Base-by-base conservation (phyloP, 169 alveolate species). In the Eimeria falciformis region DNA sequence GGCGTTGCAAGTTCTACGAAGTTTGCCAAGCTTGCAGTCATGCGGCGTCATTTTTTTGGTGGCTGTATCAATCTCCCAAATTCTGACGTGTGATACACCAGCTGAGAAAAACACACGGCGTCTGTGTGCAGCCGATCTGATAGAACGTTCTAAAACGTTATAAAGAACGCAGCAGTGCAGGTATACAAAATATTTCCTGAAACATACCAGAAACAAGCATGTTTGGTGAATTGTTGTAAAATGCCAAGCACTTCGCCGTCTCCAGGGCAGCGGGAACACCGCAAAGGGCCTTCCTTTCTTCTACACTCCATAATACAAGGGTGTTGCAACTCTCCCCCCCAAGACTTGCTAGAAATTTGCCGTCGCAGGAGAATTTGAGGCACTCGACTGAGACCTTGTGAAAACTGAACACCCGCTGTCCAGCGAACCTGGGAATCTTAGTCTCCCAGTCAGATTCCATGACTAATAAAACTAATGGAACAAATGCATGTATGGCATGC, bases 311-410 rank as follows among this genome's bases (percentile, higher is more conserved):
- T 50, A 98, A 93, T 5, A 98, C 97, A 81, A 98, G 93, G 95
- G 95, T 95, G 95, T 97, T 97, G 95, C 97, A 98, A 91, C 97
- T 98, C 89, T 96, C 97, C 40, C 99, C 99, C 40, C 99, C 99
- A 81, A 96, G 91, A 25, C 98, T 96, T 56, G 98, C 99, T 90
- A 97, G 93, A 93, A 95, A 97, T 90, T 93, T 91, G 68, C 91
- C 95, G 84, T 89, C 94, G 23, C 82, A 62, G n/a, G 94, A 91
- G 87, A 91, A 91, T 40, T 46, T 65, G 29, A 91, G 85, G 82
- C 82, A 79, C 65, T 91, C 91, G 25, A 91, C 91, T 7, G 94
- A 91, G 88, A 56, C 92, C 77, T 91, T 81, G 29, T 91, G 94
- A 23, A 83, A 66, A 47, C 94, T 91, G 94, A 73, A 21, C n/a